Evolutionary conservation across 108 stramenopile species (phyloP), one percentile per base, ranked within the genome.

Genomic region (Fistulifera pelliculosa): DNA sequence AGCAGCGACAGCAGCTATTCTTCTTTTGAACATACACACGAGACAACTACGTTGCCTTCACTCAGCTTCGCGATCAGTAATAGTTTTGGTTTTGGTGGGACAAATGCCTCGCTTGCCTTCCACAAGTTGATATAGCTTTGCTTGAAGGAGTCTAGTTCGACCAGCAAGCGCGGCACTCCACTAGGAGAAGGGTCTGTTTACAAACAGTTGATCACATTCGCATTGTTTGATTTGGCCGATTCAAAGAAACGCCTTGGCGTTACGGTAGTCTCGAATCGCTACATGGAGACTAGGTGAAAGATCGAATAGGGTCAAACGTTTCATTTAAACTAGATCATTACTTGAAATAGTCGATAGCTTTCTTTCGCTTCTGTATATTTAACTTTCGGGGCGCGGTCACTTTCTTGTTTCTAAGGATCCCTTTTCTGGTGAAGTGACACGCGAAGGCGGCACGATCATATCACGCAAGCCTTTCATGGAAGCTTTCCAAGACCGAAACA

Each of bases 1-100:
- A 55, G 56, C 14, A 28, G 39, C 16, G 65, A 61, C 14, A 24
- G 24, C 13, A 43, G 2, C 12, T n/a, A 11, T 40, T 40, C 31
- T 16, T 35, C 51, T 23, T 16, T 16, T 8, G 7, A 28, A 5
- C 25, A 52, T 10, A 49, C 44, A 21, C 44, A 6, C 11, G 44
- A 17, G 44, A 21, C 44, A 45, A 19, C 6, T 11, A 21, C 21
- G 21, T 45, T 6, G 6, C 11, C 44, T 3, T 45, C 44, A 43
- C 8, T 85, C 15, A 14, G 70, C 45, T 28, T 58, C 10, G 83
- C 83, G 17, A 75, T 98, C 60, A 90, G 70, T 61, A 99, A 96
- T 45, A 93, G 91, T 43, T 97, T 97, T 77, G 98, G 98, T 24
- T 99, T 99, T 64, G 96, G 96, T 24, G 98, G 98, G n/a, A 92